Evolutionary conservation across 177 flowering plant genomes (phyloP), one percentile per base, ranked within the genome.

Genomic region (Tripterygium wilfordii): DNA sequence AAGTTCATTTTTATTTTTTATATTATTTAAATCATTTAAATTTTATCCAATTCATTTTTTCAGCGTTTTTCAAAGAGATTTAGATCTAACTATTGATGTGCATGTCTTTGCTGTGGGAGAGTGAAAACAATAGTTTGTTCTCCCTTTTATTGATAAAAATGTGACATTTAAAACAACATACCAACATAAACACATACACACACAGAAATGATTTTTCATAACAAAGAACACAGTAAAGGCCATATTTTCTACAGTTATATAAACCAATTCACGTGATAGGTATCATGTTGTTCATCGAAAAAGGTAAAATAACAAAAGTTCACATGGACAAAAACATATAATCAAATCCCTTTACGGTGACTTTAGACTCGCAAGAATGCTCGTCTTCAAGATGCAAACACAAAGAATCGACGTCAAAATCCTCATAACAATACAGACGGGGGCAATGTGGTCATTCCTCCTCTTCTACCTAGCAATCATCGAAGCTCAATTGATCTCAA

Each of bases 311-410:
- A 33, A 33, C 19, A 49, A 8, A 46, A 12, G 2, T 3, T 15
- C 14, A 16, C 16, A 18, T 18, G 22, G 36, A 55, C 8, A 10
- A 10, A 39, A 36, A 9, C 22, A 26, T 36, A 25, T 6, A 29
- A 14, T 33, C 31, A 20, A 47, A 40, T 14, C 4, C n/a, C 63
- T 83, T 64, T 30, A 88, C 92, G 35, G 84, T 64, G 58, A 65
- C 74, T 75, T 54, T 75, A 1, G 90, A 75, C 49, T 88, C 92
- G 48, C 63, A 71, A 0, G 90, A 65, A 46, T 88, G 94, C 42
- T 88, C 94, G 30, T 85, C 94, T 54, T 88, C 90, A 12, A 88
- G 78, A 56, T 88, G 96, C 5, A 80, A 74, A 51, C 96, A 88
- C 18, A 88, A 70, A 22, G 88, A 82, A 0, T 65, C 76, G 46